Evolutionary conservation across 1,284 basidiomycete species (phyloP).

Genomic region (Coriolopsis trogii): DNA sequence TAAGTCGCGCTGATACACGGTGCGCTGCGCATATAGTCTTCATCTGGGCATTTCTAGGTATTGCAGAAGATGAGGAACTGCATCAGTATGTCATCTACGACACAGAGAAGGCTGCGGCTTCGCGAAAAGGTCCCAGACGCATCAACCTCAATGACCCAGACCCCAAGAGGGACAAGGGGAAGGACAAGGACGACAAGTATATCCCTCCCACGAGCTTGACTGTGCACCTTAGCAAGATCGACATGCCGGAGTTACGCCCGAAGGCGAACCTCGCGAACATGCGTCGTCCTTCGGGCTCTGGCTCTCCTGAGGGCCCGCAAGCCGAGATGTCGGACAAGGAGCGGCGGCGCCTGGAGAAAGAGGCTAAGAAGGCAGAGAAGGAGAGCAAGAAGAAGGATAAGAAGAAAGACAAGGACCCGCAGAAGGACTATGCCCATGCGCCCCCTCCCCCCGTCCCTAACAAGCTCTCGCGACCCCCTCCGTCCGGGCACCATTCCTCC

Average conservation of each 20-base stretch:
- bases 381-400: slow-evolving; percentile 25
- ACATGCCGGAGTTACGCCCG: slow-evolving; percentile 79
- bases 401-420: not conserved
- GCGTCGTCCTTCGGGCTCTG: slow-evolving; percentile 12
- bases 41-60: slow-evolving; percentile 37
- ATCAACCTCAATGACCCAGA: slow-evolving; percentile 64
- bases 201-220: slow-evolving; percentile 65
- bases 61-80: slow-evolving; percentile 62
- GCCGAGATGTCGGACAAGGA: slow-evolving; percentile 26
- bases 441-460: slow-evolving; percentile 2
- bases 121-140: slow-evolving; percentile 55
- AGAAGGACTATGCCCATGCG: not conserved
- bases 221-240: slow-evolving; percentile 80
- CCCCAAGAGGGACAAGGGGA: slow-evolving; percentile 43
- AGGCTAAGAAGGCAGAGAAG: slow-evolving; percentile 31
- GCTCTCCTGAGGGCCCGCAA: not conserved
- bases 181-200: slow-evolving; percentile 53
- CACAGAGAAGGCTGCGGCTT: slow-evolving; percentile 34
- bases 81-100: slow-evolving; percentile 82
- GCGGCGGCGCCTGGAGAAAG: slow-evolving; percentile 34
- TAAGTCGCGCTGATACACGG: slow-evolving; percentile 28
- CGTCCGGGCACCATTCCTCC: not conserved
- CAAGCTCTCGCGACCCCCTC: slow-evolving; percentile 11
- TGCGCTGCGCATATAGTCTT: not conserved
- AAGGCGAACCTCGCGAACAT: slow-evolving; percentile 23